Conservation (phyloP, 257 asterid species). For the Coffea eugenioides region DNA sequence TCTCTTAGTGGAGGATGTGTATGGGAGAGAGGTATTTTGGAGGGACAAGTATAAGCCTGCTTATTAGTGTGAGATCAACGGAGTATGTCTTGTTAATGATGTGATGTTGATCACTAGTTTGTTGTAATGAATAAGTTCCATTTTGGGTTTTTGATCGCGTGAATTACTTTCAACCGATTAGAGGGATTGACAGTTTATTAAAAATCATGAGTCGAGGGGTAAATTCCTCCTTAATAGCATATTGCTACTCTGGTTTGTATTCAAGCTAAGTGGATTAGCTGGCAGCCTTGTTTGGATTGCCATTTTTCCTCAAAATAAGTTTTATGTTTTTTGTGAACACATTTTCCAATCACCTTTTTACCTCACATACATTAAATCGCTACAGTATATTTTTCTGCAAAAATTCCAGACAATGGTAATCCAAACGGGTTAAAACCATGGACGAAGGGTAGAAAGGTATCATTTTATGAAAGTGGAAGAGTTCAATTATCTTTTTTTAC, state of each 20-base stretch:
- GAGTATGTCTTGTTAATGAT: background rate
- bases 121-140: background rate
- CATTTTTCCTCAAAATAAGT: no score
- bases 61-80: background rate
- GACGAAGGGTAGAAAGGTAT: background rate
- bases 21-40: no score
- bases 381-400: no score
- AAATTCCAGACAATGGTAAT: no score
- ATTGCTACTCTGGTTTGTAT: background rate
- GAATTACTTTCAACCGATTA: background rate
- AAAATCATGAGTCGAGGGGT: background rate
- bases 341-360: no score
- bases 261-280: background rate
- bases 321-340: no score
- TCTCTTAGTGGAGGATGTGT: background rate
- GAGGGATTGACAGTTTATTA: background rate
- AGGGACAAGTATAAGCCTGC: background rate
- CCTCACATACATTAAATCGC: no score
- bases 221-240: background rate
- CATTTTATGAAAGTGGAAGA: background rate
- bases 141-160: background rate
- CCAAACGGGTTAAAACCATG: no score
- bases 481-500: background rate
- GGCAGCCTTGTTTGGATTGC: no score
- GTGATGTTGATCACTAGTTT: background rate